These are phyloP conservation scores for Schwanniomyces etchellsii DNA, from an alignment of 1,139 yeast genomes.

Conservation along the genomic window DNA sequence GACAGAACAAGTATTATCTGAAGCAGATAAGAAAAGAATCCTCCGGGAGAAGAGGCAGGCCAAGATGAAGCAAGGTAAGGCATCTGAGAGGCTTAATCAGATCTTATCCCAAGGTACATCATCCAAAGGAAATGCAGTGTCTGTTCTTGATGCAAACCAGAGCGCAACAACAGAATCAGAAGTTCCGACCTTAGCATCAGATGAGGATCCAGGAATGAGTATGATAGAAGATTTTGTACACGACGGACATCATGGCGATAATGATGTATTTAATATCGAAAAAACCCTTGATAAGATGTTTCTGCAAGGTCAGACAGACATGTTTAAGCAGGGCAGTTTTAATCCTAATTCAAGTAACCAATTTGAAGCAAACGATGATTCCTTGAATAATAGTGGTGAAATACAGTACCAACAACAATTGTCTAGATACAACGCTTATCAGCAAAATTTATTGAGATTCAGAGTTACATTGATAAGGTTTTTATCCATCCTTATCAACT, in stretches of 20 bases:
- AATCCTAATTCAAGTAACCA: background rate
- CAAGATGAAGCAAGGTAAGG: slow-evolving; percentile 57
- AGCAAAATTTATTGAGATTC: slow-evolving; percentile 27
- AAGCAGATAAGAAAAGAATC: slow-evolving; percentile 58
- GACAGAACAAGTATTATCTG: slow-evolving; percentile 21
- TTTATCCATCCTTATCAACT: slow-evolving; percentile 21
- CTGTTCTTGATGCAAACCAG: slow-evolving; percentile 27
- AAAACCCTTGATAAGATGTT: slow-evolving; percentile 30
- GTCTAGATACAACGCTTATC: slow-evolving; percentile 25
- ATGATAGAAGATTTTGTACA: slow-evolving; percentile 18
- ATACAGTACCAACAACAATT: slow-evolving; percentile 22
- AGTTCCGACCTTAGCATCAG: background rate
- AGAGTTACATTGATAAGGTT: slow-evolving; percentile 28
- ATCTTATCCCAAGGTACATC: slow-evolving; percentile 39
- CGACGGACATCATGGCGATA: slow-evolving; percentile 4
- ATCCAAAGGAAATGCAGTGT: slow-evolving; percentile 25
- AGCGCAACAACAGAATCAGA: background rate
- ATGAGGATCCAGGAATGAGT: slow-evolving; percentile 29
- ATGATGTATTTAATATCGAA: slow-evolving; percentile 22
- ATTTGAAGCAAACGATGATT: slow-evolving; percentile 14
- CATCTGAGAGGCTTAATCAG: slow-evolving; percentile 48
- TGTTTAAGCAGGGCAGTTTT: background rate
- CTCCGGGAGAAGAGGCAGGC: slow-evolving; percentile 69
- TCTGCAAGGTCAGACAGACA: slow-evolving; percentile 1
- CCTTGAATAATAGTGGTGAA: no score